A percentile compares a stretch with the other conserved stretches of the same genome.
Conservation (phyloP, 192 early-diverging fungal species). For the Diversispora eburnea region DNA sequence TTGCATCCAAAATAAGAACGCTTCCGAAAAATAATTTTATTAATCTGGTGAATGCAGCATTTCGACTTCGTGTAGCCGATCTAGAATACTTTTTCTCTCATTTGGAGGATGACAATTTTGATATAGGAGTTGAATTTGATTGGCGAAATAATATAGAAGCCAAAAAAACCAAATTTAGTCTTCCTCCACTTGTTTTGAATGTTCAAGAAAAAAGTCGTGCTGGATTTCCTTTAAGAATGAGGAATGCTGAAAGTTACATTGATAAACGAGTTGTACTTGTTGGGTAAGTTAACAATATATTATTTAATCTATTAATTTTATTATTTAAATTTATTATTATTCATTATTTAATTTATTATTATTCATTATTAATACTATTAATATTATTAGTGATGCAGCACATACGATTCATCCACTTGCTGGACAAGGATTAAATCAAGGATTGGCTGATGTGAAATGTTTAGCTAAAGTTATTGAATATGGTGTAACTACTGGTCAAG, state of each 20-base stretch:
- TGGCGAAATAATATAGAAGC: constrained; percentile 62
- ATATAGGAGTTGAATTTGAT: constrained; percentile 53
- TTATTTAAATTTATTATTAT: not conserved
- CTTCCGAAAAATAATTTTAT: constrained; percentile 63
- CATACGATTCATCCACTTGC: constrained; percentile 95
- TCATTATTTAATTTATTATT: not conserved
- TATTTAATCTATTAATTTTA: not conserved
- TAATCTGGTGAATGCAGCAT: constrained; percentile 76
- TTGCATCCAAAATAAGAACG: constrained; percentile 60
- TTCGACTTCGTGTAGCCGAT: constrained; percentile 66
- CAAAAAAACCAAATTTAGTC: constrained; percentile 12
- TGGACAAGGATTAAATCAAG: constrained; percentile 95
- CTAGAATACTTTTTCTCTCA: constrained; percentile 66
- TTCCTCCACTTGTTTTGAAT: constrained; percentile 58
- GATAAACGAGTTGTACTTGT: constrained; percentile 79
- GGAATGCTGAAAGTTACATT: constrained; percentile 75
- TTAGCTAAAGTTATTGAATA: constrained; percentile 60
- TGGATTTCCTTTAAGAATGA: constrained; percentile 80
- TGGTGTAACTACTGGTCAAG: constrained; percentile 68
- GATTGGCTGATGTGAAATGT: constrained; percentile 77
- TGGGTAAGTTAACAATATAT: constrained; percentile 49
- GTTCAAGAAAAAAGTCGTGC: constrained; percentile 67
- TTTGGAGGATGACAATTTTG: constrained; percentile 46
- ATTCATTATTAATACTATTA: no score
- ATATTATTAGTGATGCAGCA: constrained; percentile 74